Conservation (phyloP, 768 basidiomycete genomes). For the Omphalotus guepiniiformis region DNA sequence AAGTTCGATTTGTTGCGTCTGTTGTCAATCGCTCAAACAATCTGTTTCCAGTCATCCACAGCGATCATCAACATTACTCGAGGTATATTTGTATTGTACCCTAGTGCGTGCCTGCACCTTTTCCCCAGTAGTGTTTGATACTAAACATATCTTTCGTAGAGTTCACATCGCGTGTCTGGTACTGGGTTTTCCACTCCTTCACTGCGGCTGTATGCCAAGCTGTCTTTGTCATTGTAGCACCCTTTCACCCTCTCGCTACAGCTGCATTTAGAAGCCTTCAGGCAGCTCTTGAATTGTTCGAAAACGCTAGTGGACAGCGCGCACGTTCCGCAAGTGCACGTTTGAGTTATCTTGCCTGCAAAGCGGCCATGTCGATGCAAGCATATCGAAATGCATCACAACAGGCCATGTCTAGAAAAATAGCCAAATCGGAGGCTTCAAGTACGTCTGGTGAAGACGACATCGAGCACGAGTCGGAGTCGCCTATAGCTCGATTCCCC, state of each 20-base stretch:
- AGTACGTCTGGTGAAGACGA: no score
- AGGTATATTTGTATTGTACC: conserved; percentile 18
- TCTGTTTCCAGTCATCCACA: conserved; percentile 14
- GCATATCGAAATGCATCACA: conserved; percentile 6
- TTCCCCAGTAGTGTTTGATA: rapidly evolving
- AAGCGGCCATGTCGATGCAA: conserved; percentile 14
- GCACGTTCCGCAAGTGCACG: conserved; percentile 16
- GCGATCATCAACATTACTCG: conserved; percentile 19
- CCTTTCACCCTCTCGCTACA: conserved; percentile 17
- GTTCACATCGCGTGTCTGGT: conserved; percentile 19
- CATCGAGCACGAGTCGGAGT: no score
- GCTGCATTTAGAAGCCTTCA: conserved; percentile 18
- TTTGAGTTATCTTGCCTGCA: conserved; percentile 11
- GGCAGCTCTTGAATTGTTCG: conserved; percentile 17
- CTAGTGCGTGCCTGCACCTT: conserved; percentile 9
- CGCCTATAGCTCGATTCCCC: conserved; percentile 11
- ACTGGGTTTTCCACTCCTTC: conserved; percentile 20
- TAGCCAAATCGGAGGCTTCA: no score
- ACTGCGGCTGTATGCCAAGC: conserved; percentile 20
- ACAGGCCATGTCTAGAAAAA: no score
- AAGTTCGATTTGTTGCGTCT: background rate
- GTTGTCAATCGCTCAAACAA: background rate
- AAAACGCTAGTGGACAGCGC: conserved; percentile 14
- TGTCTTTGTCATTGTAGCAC: conserved; percentile 20
- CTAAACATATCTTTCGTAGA: conserved; percentile 4